A percentile compares a stretch with the other conserved stretches of the same genome.
phyloP scores from a whole-genome alignment of 2,329 filamentous ascomycete genomes.

The Botryotinia calthae region DNA sequence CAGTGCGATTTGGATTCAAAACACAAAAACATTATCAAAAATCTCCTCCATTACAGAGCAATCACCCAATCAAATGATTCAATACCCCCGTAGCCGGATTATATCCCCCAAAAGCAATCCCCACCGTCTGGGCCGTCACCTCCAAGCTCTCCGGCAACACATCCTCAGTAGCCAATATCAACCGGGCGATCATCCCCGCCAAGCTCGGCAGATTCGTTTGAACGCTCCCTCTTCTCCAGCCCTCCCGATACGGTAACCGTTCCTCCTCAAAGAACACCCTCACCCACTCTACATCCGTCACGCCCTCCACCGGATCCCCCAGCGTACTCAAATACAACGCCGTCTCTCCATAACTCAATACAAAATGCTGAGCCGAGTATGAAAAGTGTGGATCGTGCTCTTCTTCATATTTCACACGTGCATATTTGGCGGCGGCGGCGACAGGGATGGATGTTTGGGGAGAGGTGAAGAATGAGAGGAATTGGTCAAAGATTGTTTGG shows the following conservation, averaged over 20 bases:
- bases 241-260: constrained; percentile 13
- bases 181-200: constrained; percentile 70
- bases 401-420: neutral
- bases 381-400: neutral
- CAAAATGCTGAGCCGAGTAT: neutral
- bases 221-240: constrained; percentile 43
- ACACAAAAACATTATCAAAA: accelerated
- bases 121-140: constrained; percentile 5
- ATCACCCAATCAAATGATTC: neutral
- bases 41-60: neutral
- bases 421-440: neutral
- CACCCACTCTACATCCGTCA: constrained; percentile 2
- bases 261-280: constrained; percentile 9
- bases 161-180: constrained; percentile 45
- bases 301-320: neutral
- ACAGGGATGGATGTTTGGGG: neutral
- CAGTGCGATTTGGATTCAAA: neutral
- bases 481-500: constrained; percentile 3
- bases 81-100: neutral
- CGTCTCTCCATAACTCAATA: neutral
- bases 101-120: neutral
- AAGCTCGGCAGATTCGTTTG: constrained; percentile 62
- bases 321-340: neutral
- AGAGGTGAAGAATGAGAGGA: neutral
- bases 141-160: neutral